Percentiles rank a stretch among this genome's conserved stretches.
These are phyloP conservation scores for Alnus glutinosa DNA, from an alignment of 306 rosid genomes.

Conservation along the genomic window DNA sequence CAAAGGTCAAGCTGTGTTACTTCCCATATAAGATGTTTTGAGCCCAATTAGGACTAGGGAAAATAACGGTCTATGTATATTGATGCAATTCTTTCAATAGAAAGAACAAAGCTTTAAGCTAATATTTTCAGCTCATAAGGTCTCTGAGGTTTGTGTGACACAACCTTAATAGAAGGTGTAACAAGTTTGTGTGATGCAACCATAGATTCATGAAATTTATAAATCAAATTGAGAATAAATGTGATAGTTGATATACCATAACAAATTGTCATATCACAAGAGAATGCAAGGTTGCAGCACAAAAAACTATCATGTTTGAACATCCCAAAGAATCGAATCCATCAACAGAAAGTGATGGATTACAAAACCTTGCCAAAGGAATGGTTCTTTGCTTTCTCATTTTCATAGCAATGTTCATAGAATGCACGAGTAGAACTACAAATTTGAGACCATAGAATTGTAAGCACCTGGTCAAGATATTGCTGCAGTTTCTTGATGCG, in stretches of 20 bases:
- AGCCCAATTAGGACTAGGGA: neutral
- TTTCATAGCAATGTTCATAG: neutral
- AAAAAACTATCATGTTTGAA: neutral
- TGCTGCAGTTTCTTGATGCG: constrained; percentile 91
- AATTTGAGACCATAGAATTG: constrained; percentile 2
- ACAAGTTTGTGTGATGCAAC: neutral
- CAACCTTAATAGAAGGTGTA: neutral
- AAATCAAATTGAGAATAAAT: neutral
- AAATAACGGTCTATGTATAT: neutral
- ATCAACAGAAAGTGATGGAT: constrained; percentile 7
- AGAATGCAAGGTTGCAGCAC: constrained; percentile 1
- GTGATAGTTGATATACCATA: neutral
- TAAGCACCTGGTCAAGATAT: constrained; percentile 79
- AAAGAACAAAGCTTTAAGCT: neutral
- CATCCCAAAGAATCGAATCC: neutral
- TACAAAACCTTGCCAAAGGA: neutral
- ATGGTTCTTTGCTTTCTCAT: neutral
- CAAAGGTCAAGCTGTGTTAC: neutral
- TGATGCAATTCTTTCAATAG: neutral
- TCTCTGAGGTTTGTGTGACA: neutral
- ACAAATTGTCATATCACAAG: neutral
- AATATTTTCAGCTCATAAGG: neutral
- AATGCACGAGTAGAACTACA: neutral
- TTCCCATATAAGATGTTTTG: neutral
- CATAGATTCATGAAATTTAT: neutral